Percentiles rank a stretch among this genome's conserved stretches.
Conservation (phyloP, 2,329 filamentous ascomycete genomes). For the Botryotinia narcissicola region DNA sequence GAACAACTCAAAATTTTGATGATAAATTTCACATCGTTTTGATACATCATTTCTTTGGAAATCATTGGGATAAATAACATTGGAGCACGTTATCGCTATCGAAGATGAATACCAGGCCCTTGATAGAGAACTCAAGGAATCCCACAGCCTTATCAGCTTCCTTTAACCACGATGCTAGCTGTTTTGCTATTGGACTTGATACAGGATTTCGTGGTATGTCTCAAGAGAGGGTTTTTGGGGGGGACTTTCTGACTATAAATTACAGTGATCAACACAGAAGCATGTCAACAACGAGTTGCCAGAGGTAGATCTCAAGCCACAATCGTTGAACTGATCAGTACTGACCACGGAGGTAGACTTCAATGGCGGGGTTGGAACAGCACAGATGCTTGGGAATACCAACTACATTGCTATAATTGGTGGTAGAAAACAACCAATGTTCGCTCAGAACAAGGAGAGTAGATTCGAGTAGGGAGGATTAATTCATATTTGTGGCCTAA, state of each 20-base stretch:
- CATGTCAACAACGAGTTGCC: slow-evolving; percentile 66
- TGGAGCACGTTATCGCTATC: slow-evolving; percentile 11
- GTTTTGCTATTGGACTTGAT: slow-evolving; percentile 84
- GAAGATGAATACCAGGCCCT: slow-evolving; percentile 83
- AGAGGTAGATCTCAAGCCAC: slow-evolving; percentile 46
- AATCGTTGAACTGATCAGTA: background rate
- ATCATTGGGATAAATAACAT: background rate
- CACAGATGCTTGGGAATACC: slow-evolving; percentile 81
- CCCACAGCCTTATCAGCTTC: slow-evolving; percentile 77
- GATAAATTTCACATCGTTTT: background rate
- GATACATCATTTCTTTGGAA: background rate
- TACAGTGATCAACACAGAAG: slow-evolving; percentile 69
- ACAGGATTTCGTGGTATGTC: slow-evolving; percentile 77
- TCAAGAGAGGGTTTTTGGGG: background rate
- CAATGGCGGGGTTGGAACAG: slow-evolving; percentile 77
- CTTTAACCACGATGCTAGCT: slow-evolving; percentile 82
- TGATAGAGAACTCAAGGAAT: slow-evolving; percentile 73
- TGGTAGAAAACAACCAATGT: slow-evolving; percentile 81
- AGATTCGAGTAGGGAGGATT: background rate
- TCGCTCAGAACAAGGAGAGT: slow-evolving; percentile 76
- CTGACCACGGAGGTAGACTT: slow-evolving; percentile 54
- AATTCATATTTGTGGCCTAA: background rate
- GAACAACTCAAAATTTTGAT: background rate
- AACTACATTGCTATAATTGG: slow-evolving; percentile 89
- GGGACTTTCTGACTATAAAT: slow-evolving; percentile 22